Evolutionary conservation across 768 basidiomycete species (phyloP).

Genomic region (Lentinula boryana): DNA sequence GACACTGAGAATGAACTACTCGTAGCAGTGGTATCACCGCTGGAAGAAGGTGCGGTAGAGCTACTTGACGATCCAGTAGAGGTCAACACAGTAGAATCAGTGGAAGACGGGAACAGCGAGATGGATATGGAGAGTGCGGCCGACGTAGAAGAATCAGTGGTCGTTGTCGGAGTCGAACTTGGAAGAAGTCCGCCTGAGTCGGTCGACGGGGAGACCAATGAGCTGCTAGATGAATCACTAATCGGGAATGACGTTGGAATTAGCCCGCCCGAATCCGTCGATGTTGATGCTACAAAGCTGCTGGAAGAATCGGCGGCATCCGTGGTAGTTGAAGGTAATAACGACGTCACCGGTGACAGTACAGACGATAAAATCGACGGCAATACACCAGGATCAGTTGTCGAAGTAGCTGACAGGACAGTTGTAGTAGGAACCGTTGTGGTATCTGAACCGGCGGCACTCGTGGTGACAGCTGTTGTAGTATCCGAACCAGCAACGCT

Average conservation of each 20-base stretch:
- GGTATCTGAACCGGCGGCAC: not conserved
- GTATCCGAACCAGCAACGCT: not conserved
- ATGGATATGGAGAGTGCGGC: not conserved
- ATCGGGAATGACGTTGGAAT: not conserved
- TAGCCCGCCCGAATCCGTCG: not conserved
- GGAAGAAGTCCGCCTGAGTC: not conserved
- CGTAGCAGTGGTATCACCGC: not conserved
- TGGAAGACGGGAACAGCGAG: not conserved
- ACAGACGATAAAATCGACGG: not conserved
- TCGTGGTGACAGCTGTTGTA: not conserved
- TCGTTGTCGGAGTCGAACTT: not conserved
- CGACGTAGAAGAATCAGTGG: not conserved
- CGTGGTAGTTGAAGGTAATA: not conserved
- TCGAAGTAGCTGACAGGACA: slow-evolving; percentile 1
- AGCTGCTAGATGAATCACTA: not conserved
- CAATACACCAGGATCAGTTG: not conserved
- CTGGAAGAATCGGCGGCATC: not conserved
- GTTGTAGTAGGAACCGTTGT: not conserved
- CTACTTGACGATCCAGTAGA: not conserved
- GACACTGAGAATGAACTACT: not conserved
- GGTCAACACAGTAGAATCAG: not conserved
- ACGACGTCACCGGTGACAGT: not conserved
- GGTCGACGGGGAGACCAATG: not conserved
- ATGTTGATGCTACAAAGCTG: not conserved
- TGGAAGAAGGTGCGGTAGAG: not conserved